These are phyloP conservation scores for Hypoxylon sp. DNA, from an alignment of 2,329 filamentous ascomycete genomes.

Conservation along the genomic window DNA sequence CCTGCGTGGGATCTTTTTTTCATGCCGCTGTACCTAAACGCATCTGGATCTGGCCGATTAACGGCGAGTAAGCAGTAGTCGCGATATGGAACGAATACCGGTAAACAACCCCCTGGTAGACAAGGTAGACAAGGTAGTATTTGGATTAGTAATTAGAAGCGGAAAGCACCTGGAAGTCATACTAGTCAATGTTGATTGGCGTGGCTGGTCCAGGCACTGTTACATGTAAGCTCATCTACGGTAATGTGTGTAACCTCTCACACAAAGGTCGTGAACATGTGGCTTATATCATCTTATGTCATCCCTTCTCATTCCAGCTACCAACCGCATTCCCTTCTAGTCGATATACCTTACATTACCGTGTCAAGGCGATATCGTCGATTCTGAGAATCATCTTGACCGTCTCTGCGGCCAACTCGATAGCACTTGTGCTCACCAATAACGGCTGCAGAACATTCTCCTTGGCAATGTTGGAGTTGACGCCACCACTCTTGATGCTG, in stretches of 20 bases:
- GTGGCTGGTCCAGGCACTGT: too few species aligned
- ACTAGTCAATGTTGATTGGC: too few species aligned
- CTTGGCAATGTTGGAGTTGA: slow-evolving; percentile 95
- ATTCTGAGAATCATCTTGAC: slow-evolving; percentile 90
- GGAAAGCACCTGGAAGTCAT: too few species aligned
- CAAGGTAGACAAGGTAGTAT: background rate
- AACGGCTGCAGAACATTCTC: slow-evolving; percentile 97
- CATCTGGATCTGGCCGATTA: too few species aligned
- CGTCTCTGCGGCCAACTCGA: slow-evolving; percentile 96
- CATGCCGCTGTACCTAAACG: too few species aligned
- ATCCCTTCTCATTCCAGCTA: slow-evolving; percentile 31
- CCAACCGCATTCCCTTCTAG: slow-evolving; percentile 32
- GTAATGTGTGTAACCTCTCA: too few species aligned
- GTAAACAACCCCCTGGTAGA: slow-evolving; percentile 1
- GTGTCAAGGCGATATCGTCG: slow-evolving; percentile 71
- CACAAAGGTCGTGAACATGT: slow-evolving; percentile 18
- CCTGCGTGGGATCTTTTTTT: too few species aligned
- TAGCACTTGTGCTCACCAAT: slow-evolving; percentile 95
- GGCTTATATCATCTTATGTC: slow-evolving; percentile 18
- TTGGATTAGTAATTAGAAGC: background rate
- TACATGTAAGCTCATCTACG: too few species aligned
- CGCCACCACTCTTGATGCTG: slow-evolving; percentile 96
- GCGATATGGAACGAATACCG: too few species aligned
- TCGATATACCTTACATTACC: slow-evolving; percentile 51
- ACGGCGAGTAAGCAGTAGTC: too few species aligned